phyloP scores from a whole-genome alignment of 2,329 filamentous ascomycete genomes.

The Tolypocladium pustulatum region DNA sequence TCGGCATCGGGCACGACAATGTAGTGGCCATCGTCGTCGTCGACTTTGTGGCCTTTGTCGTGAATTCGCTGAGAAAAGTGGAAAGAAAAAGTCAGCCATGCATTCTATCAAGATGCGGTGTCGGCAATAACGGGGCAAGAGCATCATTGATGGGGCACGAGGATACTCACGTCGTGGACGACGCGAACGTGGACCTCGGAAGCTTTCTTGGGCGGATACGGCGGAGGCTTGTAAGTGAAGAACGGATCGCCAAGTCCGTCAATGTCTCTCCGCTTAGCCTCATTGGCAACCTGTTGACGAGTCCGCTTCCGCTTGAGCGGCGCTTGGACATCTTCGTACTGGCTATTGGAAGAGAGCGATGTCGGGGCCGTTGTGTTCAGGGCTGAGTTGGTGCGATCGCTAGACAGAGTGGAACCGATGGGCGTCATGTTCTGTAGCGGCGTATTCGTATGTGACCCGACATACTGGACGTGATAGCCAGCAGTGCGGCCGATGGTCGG shows the following conservation, averaged over 20 bases:
- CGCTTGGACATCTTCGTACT: conserved; percentile 55
- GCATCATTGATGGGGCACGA: background rate
- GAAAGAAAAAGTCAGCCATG: background rate
- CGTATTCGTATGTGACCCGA: conserved; percentile 60
- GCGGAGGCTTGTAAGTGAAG: conserved; percentile 73
- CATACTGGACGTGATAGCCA: conserved; percentile 62
- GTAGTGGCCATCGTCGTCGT: conserved; percentile 96
- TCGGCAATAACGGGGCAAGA: background rate
- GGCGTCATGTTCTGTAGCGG: conserved; percentile 57
- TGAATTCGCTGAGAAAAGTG: conserved; percentile 19
- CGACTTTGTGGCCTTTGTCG: conserved; percentile 61
- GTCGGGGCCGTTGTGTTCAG: conserved; percentile 83
- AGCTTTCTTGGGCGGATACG: conserved; percentile 83
- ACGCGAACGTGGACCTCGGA: conserved; percentile 60
- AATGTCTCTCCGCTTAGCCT: conserved; percentile 68
- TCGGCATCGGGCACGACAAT: conserved; percentile 81
- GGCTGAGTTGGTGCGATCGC: conserved; percentile 70
- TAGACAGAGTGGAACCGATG: conserved; percentile 65
- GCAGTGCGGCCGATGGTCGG: conserved; percentile 39
- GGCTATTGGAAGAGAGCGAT: conserved; percentile 53
- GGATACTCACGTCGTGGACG: conserved; percentile 47
- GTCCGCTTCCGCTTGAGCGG: conserved; percentile 88
- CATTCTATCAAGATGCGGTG: background rate
- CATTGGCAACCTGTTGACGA: conserved; percentile 69
- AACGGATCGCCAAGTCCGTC: conserved; percentile 62